Base-by-base conservation (phyloP, 139 green algal species). In the Pleodorina starrii region DNA sequence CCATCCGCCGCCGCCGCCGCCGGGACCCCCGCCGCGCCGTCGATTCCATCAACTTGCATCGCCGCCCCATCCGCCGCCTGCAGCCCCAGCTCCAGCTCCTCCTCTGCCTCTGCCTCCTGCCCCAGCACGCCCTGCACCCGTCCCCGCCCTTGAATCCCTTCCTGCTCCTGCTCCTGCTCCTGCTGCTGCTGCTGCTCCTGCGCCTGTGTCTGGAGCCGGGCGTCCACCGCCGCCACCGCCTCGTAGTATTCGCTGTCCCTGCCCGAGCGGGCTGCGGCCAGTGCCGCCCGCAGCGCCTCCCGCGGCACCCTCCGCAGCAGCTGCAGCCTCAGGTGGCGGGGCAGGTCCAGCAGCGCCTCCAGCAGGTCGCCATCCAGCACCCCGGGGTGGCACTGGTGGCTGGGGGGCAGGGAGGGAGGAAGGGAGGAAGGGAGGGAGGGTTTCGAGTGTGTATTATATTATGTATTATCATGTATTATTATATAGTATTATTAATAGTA, bases 341-440 rank as follows among this genome's bases (percentile, higher is more conserved):
- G 68, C 46, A 88, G 83, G 7, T 72, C 46, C 48, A 88, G 48
- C 38, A 88, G 42, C 38, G 4, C 0, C 17, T 44, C 46, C 66
- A 88, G 83, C 35, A 57, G 48, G 23, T 88, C 66, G 10, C 83
- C 83, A 44, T 88, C 68, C 35, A 88, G 23, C 35, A 80, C 68
- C 1, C 60, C 81, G 0, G 38, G 21, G 57, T 63, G 78, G 36
- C 19, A 32, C 9, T 43, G 76, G 76, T 46, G 46, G 51, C 76
- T 85, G 50, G n/a, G 27, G 32, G 51, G 10, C 36, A 35, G 2
- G 12, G 76, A 17, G n/a, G 29, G n/a, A 46, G 5, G 73, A 32
- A 27, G 35, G 10, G 5, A 35, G 78, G 51, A 16, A n/a, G 35
- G 35, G 21, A 25, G 46, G 29, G 17, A 25, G 1, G 23, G 23